Evolutionary conservation across 1,139 yeast species (phyloP).

Genomic region (Lodderomyces elongisporus): DNA sequence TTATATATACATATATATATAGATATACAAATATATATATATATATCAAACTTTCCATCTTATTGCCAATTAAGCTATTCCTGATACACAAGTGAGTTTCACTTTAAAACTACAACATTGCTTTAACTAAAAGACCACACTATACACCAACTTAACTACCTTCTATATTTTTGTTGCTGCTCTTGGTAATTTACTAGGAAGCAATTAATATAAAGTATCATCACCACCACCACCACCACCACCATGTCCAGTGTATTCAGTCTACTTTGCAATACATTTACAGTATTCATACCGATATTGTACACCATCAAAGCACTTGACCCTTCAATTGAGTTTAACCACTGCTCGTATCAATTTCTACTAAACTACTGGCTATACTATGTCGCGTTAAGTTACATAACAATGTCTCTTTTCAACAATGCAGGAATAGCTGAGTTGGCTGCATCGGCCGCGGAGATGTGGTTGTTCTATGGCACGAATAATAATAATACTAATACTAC

Average conservation of each 20-base stretch:
- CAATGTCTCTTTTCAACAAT: slow-evolving; percentile 3
- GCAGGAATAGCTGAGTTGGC: slow-evolving; percentile 1
- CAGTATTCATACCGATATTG: slow-evolving; percentile 11
- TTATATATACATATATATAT: no score
- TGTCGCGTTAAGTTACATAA: slow-evolving; percentile 7
- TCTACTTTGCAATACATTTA: slow-evolving; percentile 8
- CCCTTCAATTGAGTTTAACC: slow-evolving; percentile 7
- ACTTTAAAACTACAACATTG: no score
- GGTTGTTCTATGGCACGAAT: slow-evolving; percentile 12
- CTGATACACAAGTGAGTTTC: no score
- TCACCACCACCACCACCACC: no score
- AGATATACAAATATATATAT: background rate
- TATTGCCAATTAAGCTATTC: no score
- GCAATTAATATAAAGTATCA: no score
- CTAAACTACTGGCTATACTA: slow-evolving; percentile 15
- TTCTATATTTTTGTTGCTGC: no score
- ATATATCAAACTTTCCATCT: background rate
- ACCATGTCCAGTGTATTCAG: slow-evolving; percentile 1
- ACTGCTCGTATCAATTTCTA: slow-evolving; percentile 10
- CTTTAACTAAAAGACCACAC: no score
- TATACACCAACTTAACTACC: no score
- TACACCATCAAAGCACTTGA: slow-evolving; percentile 13
- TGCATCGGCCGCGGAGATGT: slow-evolving; percentile 4
- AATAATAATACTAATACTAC: no score
- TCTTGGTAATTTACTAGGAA: no score